Base-by-base conservation (phyloP, 345 rosid species). In the Zanthoxylum bungeanum region DNA sequence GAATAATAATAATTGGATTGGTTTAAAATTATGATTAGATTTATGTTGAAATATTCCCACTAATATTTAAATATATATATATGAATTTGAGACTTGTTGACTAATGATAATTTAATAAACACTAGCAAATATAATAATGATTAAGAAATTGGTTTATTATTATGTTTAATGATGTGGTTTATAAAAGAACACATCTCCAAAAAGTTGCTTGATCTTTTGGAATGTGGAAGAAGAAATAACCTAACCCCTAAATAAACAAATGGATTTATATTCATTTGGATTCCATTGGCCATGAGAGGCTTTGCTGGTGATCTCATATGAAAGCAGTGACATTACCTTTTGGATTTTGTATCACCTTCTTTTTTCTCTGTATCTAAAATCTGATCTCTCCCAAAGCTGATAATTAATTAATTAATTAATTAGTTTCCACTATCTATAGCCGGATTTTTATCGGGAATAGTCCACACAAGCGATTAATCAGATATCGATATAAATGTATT, bases 171-270 rank as follows among this genome's bases (percentile, higher is more conserved):
- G 31, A 16, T 52, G 64, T 49, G 52, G 72, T 58, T 30, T 57
- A 37, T 40, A 65, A 52, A 64, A 50, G 3, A 58, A 42, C 69
- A 65, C 55, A 64, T 68, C 34, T 17, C 49, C 16, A 34, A 61
- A 36, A 56, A 17, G 55, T 21, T 52, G 51, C 25, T 58, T 59
- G 64, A 65, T 73, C 28, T 27, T 51, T 66, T 66, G 60, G 69
- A 73, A 36, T 69, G 61, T 75, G 7, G 40, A 64, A 53, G 73
- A 75, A 74, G 73, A 72, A 70, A 53, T 31, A 73, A 81, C 80
- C 80, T 66, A 66, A 75, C 39, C 64, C 68, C 4, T 17, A 12
- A n/a, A n/a, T 22, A 30, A 73, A 63, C 19, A 46, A 30, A 21
- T 64, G 24, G 5, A 27, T 9, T 7, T 19, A 19, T 2, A 44